Conservation (phyloP, 768 basidiomycete genomes). For the Phaeotremella skinneri region DNA sequence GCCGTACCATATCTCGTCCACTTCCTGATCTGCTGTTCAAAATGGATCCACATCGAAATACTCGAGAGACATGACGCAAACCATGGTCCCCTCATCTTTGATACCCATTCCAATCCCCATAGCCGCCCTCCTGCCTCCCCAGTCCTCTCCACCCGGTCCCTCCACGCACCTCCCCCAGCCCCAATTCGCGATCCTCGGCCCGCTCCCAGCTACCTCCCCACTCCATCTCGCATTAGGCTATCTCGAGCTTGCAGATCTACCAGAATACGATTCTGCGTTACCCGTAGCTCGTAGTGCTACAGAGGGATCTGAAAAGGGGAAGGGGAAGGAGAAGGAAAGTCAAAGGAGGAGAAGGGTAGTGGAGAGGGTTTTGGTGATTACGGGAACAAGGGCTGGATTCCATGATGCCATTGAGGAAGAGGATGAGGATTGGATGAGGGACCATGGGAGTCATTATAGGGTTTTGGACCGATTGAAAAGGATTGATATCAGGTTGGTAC, state of each 20-base stretch:
- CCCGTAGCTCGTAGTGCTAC: neutral
- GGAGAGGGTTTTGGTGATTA: constrained; percentile 29
- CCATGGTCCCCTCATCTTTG: too few species aligned
- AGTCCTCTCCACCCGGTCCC: neutral
- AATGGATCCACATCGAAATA: too few species aligned
- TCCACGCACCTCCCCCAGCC: constrained; percentile 7
- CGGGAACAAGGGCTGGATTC: constrained; percentile 21
- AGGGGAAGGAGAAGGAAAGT: constrained; percentile 11
- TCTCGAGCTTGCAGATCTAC: constrained; percentile 24
- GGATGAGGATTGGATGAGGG: constrained; percentile 41
- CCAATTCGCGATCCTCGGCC: constrained; percentile 25
- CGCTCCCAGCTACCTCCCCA: constrained; percentile 31
- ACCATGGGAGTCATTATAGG: constrained; percentile 23
- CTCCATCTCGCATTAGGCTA: constrained; percentile 36
- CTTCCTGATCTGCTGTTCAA: too few species aligned
- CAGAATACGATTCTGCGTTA: constrained; percentile 12
- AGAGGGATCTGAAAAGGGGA: neutral
- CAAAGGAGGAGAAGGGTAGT: neutral
- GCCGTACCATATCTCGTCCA: too few species aligned
- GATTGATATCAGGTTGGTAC: constrained; percentile 35
- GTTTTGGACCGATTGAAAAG: constrained; percentile 23
- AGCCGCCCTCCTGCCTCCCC: constrained; percentile 16
- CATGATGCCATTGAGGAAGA: constrained; percentile 32
- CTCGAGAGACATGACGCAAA: too few species aligned
- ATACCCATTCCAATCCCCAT: constrained; percentile 13